phyloP scores from a whole-genome alignment of 2,329 filamentous ascomycete species.

The Apiospora marii region DNA sequence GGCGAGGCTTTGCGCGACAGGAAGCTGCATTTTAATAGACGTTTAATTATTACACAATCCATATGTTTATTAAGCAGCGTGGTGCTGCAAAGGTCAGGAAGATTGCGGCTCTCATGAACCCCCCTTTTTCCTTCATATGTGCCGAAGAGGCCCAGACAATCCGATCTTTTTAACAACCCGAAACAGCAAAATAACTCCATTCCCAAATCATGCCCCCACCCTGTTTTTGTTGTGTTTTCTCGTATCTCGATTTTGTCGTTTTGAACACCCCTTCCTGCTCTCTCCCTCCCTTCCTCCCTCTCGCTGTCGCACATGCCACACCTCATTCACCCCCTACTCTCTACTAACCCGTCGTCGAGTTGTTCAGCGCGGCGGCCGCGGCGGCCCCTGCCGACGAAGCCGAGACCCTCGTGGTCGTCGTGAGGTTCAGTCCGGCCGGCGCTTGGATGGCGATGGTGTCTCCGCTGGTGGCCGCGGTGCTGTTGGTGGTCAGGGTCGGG shows the following conservation, averaged over 20 bases:
- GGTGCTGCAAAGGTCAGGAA: not conserved
- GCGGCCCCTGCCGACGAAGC: not conserved
- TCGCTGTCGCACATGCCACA: not conserved
- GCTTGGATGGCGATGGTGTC: not conserved
- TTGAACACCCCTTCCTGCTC: not conserved
- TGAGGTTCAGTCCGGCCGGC: not conserved
- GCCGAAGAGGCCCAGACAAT: not conserved
- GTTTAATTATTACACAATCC: conserved; percentile 4
- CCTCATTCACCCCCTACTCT: not conserved
- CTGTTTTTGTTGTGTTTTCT: not conserved
- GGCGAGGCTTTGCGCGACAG: not conserved
- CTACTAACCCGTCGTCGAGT: not conserved
- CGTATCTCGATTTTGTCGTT: not conserved
- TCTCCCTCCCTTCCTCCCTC: not conserved
- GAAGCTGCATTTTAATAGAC: not conserved
- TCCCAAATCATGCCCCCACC: not conserved
- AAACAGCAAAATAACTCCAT: not conserved
- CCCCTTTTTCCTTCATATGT: not conserved
- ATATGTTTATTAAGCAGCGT: not conserved
- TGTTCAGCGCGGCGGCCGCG: not conserved
- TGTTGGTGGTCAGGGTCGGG: conserved; percentile 4
- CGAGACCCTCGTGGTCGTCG: not conserved
- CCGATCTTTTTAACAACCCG: not conserved
- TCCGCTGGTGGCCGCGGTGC: not conserved
- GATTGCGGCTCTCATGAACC: not conserved